phyloP scores from a whole-genome alignment of 345 rosid species.

The Camelina hispida region DNA sequence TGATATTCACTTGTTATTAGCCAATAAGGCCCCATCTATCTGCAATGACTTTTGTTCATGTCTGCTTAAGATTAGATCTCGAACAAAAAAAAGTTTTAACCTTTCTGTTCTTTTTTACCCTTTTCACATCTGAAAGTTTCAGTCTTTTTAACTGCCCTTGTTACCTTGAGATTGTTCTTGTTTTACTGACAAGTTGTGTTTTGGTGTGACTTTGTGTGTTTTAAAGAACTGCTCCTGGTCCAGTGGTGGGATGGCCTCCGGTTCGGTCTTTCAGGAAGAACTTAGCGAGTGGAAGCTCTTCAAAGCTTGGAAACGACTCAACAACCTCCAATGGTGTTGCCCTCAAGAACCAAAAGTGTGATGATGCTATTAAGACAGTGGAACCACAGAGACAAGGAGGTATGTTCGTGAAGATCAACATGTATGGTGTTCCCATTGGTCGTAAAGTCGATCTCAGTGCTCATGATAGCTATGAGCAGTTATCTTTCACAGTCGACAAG shows the following conservation, averaged over 20 bases:
- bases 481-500: slow-evolving; percentile 81
- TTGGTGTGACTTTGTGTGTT: slow-evolving; percentile 29
- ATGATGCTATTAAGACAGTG: slow-evolving; percentile 41
- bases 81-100: neutral
- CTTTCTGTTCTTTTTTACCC: neutral
- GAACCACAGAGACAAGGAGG: slow-evolving; percentile 50
- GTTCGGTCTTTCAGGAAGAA: slow-evolving; percentile 90
- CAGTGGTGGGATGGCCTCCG: slow-evolving; percentile 99
- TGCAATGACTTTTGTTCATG: slow-evolving; percentile 28
- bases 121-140: neutral
- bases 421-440: slow-evolving; percentile 98
- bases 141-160: slow-evolving; percentile 15
- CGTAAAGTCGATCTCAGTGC: slow-evolving; percentile 94
- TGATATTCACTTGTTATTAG: slow-evolving; percentile 51
- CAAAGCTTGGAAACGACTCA: slow-evolving; percentile 60
- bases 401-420: slow-evolving; percentile 88
- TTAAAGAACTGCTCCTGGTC: slow-evolving; percentile 85
- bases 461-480: slow-evolving; percentile 76
- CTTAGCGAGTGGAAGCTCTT: slow-evolving; percentile 67
- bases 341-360: slow-evolving; percentile 44
- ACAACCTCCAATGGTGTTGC: slow-evolving; percentile 50
- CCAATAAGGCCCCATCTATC: slow-evolving; percentile 44
- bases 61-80: slow-evolving; percentile 39
- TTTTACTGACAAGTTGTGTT: slow-evolving; percentile 2
- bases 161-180: neutral